A percentile compares a stretch with the other conserved stretches of the same genome.
Evolutionary conservation across 1,284 basidiomycete genomes (phyloP).

Genomic region (Papiliotrema laurentii): DNA sequence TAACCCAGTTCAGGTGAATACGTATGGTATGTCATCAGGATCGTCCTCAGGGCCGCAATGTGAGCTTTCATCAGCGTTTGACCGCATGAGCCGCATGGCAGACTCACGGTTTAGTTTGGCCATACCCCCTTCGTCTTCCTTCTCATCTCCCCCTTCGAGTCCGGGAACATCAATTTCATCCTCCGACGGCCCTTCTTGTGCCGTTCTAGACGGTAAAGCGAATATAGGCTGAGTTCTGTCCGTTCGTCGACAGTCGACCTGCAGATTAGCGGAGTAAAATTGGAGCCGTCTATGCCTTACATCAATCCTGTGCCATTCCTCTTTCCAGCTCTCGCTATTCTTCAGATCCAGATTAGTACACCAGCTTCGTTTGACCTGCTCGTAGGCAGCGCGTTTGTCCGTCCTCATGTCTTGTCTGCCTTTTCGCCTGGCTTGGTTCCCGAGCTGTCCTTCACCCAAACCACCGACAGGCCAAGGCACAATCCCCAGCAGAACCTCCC

Average conservation of each 20-base stretch:
- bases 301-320: constrained; percentile 50
- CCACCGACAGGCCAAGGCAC: constrained; percentile 67
- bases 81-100: too few species aligned
- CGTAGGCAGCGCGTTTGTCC: constrained; percentile 65
- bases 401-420: constrained; percentile 57
- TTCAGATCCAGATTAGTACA: constrained; percentile 45
- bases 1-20: constrained; percentile 77
- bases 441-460: constrained; percentile 23
- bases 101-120: constrained; percentile 64
- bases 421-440: constrained; percentile 16
- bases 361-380: constrained; percentile 69
- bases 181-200: constrained; percentile 27
- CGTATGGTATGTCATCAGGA: constrained; percentile 89
- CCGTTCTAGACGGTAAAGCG: constrained; percentile 51
- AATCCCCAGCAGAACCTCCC: constrained; percentile 87
- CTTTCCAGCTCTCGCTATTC: constrained; percentile 42
- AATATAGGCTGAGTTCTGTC: constrained; percentile 88
- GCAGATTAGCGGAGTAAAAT: constrained; percentile 46
- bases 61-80: constrained; percentile 28
- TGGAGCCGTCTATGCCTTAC: constrained; percentile 25
- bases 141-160: constrained; percentile 29
- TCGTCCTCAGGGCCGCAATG: constrained; percentile 47
- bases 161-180: constrained; percentile 39
- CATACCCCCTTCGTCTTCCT: constrained; percentile 68
- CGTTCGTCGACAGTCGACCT: constrained; percentile 96